These are phyloP conservation scores for Clarireedia hainanense DNA, from an alignment of 2,329 filamentous ascomycete species.

Conservation along the genomic window DNA sequence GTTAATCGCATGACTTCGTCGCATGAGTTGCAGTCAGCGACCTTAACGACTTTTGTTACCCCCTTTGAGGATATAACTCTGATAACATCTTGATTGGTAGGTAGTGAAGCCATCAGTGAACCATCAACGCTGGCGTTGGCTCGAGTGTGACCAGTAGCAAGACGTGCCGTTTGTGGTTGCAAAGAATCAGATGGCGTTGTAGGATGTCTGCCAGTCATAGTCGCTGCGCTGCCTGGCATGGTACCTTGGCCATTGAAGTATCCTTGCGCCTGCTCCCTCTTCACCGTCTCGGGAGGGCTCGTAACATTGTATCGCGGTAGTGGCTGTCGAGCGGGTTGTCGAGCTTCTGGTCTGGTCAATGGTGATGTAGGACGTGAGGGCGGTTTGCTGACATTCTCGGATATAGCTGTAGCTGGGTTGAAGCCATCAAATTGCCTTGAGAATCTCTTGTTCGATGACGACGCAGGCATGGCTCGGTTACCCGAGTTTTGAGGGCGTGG, in stretches of 20 bases:
- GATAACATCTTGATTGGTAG: conserved; percentile 80
- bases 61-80: conserved; percentile 89
- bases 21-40: conserved; percentile 81
- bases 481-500: conserved; percentile 52
- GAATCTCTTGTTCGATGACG: conserved; percentile 51
- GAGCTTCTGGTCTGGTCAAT: conserved; percentile 21
- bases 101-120: conserved; percentile 77
- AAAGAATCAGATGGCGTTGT: conserved; percentile 51
- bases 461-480: conserved; percentile 37
- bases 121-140: conserved; percentile 80
- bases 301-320: conserved; percentile 48
- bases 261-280: conserved; percentile 40
- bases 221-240: conserved; percentile 41
- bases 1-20: conserved; percentile 91
- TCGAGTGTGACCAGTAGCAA: conserved; percentile 63
- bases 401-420: conserved; percentile 22
- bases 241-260: conserved; percentile 46
- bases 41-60: conserved; percentile 87
- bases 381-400: conserved; percentile 40
- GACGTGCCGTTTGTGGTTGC: conserved; percentile 48
- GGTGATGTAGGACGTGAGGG: conserved; percentile 67
- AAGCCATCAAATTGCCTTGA: conserved; percentile 49
- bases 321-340: conserved; percentile 13
- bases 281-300: conserved; percentile 46
- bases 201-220: conserved; percentile 44